Evolutionary conservation across 2,329 filamentous ascomycete species (phyloP).

Genomic region (Xylariaceae sp.): DNA sequence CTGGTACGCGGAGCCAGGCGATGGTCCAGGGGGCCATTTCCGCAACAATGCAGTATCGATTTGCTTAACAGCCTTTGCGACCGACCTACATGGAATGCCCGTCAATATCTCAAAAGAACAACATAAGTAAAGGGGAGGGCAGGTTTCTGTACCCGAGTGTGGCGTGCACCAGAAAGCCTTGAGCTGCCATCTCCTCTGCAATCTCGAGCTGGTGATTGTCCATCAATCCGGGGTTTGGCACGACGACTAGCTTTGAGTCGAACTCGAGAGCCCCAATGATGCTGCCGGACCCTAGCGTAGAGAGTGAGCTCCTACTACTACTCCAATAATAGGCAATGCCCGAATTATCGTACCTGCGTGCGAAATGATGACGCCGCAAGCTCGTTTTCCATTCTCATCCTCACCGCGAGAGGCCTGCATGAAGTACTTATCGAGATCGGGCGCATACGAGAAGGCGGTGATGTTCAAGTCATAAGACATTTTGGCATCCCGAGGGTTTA

Average conservation of each 20-base stretch:
- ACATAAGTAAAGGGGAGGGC: neutral
- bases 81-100: conserved; percentile 18
- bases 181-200: conserved; percentile 66
- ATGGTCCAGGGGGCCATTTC: conserved; percentile 27
- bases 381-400: conserved; percentile 30
- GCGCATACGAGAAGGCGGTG: conserved; percentile 62
- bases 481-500: conserved; percentile 21
- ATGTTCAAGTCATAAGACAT: conserved; percentile 45
- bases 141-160: conserved; percentile 51
- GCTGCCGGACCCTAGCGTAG: conserved; percentile 70
- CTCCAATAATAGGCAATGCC: neutral
- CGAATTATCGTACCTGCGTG: conserved; percentile 67
- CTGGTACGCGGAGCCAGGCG: conserved; percentile 22
- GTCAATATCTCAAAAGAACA: conserved; percentile 7
- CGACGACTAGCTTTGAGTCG: conserved; percentile 75
- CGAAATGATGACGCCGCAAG: conserved; percentile 72
- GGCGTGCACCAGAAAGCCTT: conserved; percentile 74
- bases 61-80: conserved; percentile 25
- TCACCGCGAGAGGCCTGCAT: conserved; percentile 48
- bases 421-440: conserved; percentile 59
- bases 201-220: conserved; percentile 91
- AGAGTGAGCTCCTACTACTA: conserved; percentile 7
- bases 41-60: conserved; percentile 16
- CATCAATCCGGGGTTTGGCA: conserved; percentile 77
- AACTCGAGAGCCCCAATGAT: conserved; percentile 78